Conservation (phyloP, 257 asterid species). For the Galeopsis tetrahit region DNA sequence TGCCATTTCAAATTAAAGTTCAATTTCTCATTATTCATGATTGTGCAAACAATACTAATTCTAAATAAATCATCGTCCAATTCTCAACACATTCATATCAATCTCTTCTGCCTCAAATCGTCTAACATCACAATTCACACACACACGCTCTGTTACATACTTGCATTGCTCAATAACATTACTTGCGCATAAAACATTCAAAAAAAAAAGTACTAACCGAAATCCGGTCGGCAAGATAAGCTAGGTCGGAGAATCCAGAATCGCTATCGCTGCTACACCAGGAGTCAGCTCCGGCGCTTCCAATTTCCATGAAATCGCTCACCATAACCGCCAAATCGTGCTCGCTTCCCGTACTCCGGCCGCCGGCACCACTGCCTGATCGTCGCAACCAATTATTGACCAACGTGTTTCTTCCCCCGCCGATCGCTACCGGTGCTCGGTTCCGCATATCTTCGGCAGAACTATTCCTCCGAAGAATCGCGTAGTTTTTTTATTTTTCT, state of each 20-base stretch:
- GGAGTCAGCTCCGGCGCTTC: slow-evolving; percentile 46
- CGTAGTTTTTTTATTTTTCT: neutral
- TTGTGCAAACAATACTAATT: slow-evolving; percentile 6
- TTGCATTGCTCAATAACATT: neutral
- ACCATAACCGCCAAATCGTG: slow-evolving; percentile 52
- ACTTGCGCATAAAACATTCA: neutral
- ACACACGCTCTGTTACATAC: neutral
- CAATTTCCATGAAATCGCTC: slow-evolving; percentile 46
- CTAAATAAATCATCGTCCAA: neutral
- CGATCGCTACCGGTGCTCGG: slow-evolving; percentile 37
- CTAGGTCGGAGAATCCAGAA: slow-evolving; percentile 48
- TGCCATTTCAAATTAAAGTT: slow-evolving; percentile 9
- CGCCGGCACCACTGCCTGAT: slow-evolving; percentile 33
- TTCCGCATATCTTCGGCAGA: slow-evolving; percentile 30
- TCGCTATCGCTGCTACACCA: slow-evolving; percentile 51
- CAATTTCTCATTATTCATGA: slow-evolving; percentile 3
- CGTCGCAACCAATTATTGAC: slow-evolving; percentile 36
- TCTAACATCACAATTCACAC: neutral
- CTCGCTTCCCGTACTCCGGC: slow-evolving; percentile 50
- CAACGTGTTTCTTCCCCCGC: slow-evolving; percentile 24
- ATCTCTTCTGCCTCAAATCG: slow-evolving; percentile 1
- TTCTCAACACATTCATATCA: slow-evolving; percentile 9
- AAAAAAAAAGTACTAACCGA: slow-evolving; percentile 39
- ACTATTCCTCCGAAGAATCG: neutral
- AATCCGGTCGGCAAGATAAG: slow-evolving; percentile 47